Percentiles rank a stretch among this genome's conserved stretches.
Evolutionary conservation across 495 filamentous ascomycete species (phyloP).

Genomic region (Talaromyces stipitatus): DNA sequence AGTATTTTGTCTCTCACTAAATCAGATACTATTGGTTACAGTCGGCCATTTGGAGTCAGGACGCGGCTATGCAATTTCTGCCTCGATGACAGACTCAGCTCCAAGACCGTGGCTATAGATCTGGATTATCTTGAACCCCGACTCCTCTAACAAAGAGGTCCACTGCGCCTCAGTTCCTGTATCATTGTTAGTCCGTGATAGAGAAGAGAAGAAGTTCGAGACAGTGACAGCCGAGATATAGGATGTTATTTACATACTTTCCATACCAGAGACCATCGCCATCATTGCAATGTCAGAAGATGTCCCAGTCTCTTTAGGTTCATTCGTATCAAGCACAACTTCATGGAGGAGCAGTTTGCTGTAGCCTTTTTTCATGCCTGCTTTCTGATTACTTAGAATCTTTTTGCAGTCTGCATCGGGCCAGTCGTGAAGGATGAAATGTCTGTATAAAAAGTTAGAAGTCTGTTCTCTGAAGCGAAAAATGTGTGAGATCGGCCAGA

Average conservation of each 20-base stretch:
- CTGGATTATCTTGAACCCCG: not conserved
- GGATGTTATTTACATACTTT: not conserved
- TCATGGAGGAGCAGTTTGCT: conserved; percentile 45
- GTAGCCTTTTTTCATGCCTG: conserved; percentile 42
- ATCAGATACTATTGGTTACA: no score
- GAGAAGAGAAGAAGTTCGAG: not conserved
- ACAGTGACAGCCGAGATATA: not conserved
- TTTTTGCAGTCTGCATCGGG: conserved; percentile 32
- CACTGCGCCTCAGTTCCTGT: not conserved
- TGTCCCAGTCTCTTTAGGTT: not conserved
- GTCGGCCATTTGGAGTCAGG: no score
- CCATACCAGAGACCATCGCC: conserved; percentile 3
- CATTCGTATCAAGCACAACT: conserved; percentile 21
- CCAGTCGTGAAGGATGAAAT: conserved; percentile 45
- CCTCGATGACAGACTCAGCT: conserved; percentile 1
- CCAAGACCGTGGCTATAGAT: not conserved
- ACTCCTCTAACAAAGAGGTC: not conserved
- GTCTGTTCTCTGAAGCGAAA: not conserved
- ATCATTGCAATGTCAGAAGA: not conserved
- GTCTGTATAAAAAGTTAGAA: not conserved
- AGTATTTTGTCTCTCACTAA: no score
- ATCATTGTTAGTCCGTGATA: not conserved
- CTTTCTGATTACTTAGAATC: conserved; percentile 35
- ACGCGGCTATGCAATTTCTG: not conserved
- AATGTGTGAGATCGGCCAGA: no score